These are phyloP conservation scores for Nakaseomyces bracarensis DNA, from an alignment of 1,139 yeast species.

Conservation along the genomic window DNA sequence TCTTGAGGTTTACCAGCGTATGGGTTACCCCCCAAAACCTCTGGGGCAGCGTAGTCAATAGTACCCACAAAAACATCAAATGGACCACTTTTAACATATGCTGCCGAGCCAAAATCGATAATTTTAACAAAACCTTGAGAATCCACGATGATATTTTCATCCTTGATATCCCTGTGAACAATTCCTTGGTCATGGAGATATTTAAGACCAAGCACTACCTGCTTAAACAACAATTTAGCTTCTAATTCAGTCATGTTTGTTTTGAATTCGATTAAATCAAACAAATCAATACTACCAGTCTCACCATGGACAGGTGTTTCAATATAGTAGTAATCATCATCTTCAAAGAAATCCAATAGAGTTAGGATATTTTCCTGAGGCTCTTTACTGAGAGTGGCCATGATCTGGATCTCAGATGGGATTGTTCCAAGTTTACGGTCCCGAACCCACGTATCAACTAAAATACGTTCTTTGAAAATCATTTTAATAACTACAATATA, in stretches of 20 bases:
- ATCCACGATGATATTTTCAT: slow-evolving; percentile 87
- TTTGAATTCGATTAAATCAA: slow-evolving; percentile 81
- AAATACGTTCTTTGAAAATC: slow-evolving; percentile 79
- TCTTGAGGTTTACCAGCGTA: slow-evolving; percentile 94
- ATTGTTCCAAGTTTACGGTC: slow-evolving; percentile 84
- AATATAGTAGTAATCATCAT: slow-evolving; percentile 72
- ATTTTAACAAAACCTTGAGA: slow-evolving; percentile 67
- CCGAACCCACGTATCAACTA: slow-evolving; percentile 94
- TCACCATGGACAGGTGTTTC: slow-evolving; percentile 95
- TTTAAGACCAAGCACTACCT: slow-evolving; percentile 66
- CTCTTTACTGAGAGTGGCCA: slow-evolving; percentile 62
- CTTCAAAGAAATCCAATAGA: slow-evolving; percentile 84
- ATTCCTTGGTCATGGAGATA: slow-evolving; percentile 83
- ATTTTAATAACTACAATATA: slow-evolving; percentile 75
- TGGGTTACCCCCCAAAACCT: slow-evolving; percentile 79
- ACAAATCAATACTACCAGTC: slow-evolving; percentile 79
- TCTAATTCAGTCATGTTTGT: slow-evolving; percentile 71
- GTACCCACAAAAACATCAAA: slow-evolving; percentile 97
- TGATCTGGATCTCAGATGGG: slow-evolving; percentile 86
- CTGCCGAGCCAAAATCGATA: slow-evolving; percentile 94
- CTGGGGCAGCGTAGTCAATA: slow-evolving; percentile 95
- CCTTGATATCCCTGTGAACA: slow-evolving; percentile 91
- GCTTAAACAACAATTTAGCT: slow-evolving; percentile 69
- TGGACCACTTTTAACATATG: slow-evolving; percentile 83
- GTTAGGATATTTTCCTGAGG: slow-evolving; percentile 82